A percentile compares a stretch with the other conserved stretches of the same genome.
Conservation (phyloP, 2,329 filamentous ascomycete genomes). For the Fusarium sp. region DNA sequence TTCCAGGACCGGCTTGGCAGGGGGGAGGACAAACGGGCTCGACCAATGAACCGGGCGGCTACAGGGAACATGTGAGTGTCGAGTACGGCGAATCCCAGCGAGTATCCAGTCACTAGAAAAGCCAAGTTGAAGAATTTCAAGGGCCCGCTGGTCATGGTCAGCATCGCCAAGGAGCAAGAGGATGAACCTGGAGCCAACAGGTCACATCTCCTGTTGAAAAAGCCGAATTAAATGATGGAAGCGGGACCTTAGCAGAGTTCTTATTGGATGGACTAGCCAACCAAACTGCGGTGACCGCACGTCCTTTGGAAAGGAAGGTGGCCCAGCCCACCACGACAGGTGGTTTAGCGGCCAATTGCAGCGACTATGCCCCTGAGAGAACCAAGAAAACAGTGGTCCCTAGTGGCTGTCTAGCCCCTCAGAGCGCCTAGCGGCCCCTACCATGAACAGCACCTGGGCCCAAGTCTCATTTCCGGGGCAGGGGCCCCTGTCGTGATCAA, state of each 20-base stretch:
- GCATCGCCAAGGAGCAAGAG: neutral
- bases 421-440: slow-evolving; percentile 31
- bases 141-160: neutral
- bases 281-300: slow-evolving; percentile 31
- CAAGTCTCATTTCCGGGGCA: slow-evolving; percentile 37
- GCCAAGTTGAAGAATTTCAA: slow-evolving; percentile 19
- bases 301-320: slow-evolving; percentile 17
- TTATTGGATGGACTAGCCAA: slow-evolving; percentile 15
- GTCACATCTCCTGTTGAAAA: slow-evolving; percentile 23
- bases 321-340: slow-evolving; percentile 18
- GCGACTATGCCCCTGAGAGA: slow-evolving; percentile 32
- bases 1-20: slow-evolving; percentile 35
- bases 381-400: slow-evolving; percentile 28
- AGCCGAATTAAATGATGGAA: slow-evolving; percentile 18
- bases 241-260: neutral
- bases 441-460: slow-evolving; percentile 19
- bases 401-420: slow-evolving; percentile 23
- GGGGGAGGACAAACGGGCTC: slow-evolving; percentile 25
- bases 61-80: slow-evolving; percentile 13
- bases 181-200: slow-evolving; percentile 19
- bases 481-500: slow-evolving; percentile 17
- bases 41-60: slow-evolving; percentile 36
- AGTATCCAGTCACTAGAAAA: slow-evolving; percentile 13
- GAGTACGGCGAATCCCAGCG: slow-evolving; percentile 23
- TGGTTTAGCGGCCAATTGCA: slow-evolving; percentile 36